Evolutionary conservation across 495 filamentous ascomycete species (phyloP), one percentile per base, ranked within the genome.

Genomic region (Penicillium paradoxum): DNA sequence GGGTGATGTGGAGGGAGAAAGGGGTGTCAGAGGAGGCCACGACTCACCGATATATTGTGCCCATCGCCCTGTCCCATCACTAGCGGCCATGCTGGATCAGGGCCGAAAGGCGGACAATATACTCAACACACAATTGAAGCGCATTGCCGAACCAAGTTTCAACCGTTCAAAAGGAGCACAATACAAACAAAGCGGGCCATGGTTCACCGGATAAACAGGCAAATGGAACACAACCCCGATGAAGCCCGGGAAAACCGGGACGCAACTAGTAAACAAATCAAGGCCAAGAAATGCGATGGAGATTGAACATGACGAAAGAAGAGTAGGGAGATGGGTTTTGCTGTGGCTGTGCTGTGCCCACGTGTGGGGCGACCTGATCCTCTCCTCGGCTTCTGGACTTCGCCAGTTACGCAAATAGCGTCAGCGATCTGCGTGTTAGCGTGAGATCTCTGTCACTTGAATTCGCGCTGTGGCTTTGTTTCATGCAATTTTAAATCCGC

Each of bases 241-340:
- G 21, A 11, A 47, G 30, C 19, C 19, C 32, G 32, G 24, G 4
- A 17, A 48, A 47, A 37, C 14, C 32, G 8, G 30, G 19, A 33
- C 11, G 32, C 14, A 36, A 30, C 18, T 9, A 24, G 17, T 7
- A 13, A 37, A 18, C 6, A 17, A 2, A 21, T 34, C 17, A 14
- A 33, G 17, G 29, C 43, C 27, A 45, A 33, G 29, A 60, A 29
- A 86, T 69, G 17, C 83, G 79, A 14, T 84, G 84, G 43, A 76
- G 81, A 39, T 87, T 81, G 9, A 87, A 70, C 54, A 76, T 72
- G 29, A 73, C 82, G 30, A 74, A 61, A 43, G 22, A 29, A 19
- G 9, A 19, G 33, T 37, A 43, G 25, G 25, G 27, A 19, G 21
- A 42, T 29, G 18, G 27, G 41, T 25, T 49, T 38, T 51, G 49